Conservation (phyloP, 1,284 basidiomycete species). For the Coniferiporia sulphurascens region DNA sequence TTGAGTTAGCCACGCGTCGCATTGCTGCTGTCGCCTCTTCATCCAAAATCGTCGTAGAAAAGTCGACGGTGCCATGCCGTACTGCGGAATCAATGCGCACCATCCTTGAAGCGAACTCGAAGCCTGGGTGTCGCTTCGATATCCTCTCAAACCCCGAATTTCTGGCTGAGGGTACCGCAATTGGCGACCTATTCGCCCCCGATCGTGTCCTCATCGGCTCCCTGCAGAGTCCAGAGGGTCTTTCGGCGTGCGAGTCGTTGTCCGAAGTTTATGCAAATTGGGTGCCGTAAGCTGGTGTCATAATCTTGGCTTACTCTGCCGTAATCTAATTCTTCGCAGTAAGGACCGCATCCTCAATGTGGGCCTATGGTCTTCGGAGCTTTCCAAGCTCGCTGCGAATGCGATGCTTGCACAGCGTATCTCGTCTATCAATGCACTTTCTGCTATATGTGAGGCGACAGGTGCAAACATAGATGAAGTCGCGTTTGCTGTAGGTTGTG, state of each 20-base stretch:
- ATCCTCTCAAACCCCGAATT: slow-evolving; percentile 99
- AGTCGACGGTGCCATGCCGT: slow-evolving; percentile 97
- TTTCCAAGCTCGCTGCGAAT: slow-evolving; percentile 98
- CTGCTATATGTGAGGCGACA: slow-evolving; percentile 99
- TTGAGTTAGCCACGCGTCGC: slow-evolving; percentile 92
- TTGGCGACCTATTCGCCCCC: slow-evolving; percentile 81
- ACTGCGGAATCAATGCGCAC: slow-evolving; percentile 99
- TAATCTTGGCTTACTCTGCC: not conserved
- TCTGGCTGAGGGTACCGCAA: slow-evolving; percentile 96
- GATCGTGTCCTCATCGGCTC: slow-evolving; percentile 98
- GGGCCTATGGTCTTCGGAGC: slow-evolving; percentile 97
- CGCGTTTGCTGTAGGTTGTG: slow-evolving; percentile 89
- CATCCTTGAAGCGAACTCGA: slow-evolving; percentile 97
- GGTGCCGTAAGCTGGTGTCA: slow-evolving; percentile 67
- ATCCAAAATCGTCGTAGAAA: slow-evolving; percentile 98
- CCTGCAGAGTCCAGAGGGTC: slow-evolving; percentile 83
- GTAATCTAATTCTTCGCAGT: slow-evolving; percentile 31
- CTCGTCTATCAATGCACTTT: slow-evolving; percentile 96
- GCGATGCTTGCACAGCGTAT: slow-evolving; percentile 98
- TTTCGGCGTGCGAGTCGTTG: slow-evolving; percentile 75
- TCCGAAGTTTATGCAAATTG: slow-evolving; percentile 89
- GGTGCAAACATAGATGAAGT: slow-evolving; percentile 99
- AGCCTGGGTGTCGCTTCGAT: slow-evolving; percentile 87
- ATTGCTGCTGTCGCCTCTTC: slow-evolving; percentile 89
- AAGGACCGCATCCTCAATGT: slow-evolving; percentile 84